phyloP scores from a whole-genome alignment of 768 basidiomycete species.

The Tricholoma terreum region DNA sequence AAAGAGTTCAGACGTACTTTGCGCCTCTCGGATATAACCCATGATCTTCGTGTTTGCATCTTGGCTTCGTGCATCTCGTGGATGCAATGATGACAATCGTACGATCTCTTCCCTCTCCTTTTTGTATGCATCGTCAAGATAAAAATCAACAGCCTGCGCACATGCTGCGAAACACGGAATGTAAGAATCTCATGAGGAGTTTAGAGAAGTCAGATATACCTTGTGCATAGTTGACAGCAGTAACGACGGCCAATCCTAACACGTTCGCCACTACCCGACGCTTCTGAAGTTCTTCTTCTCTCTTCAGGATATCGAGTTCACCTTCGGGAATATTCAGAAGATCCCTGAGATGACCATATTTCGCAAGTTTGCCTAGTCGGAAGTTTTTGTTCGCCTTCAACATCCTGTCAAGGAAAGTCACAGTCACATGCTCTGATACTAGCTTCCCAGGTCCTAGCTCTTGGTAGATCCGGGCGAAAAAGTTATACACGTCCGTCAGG shows the following conservation, averaged over 20 bases:
- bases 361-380: constrained; percentile 1
- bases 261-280: constrained; percentile 15
- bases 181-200: background rate
- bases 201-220: constrained; percentile 9
- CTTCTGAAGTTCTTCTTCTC: constrained; percentile 12
- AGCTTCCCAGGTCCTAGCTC: constrained; percentile 7
- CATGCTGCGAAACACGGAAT: constrained; percentile 12
- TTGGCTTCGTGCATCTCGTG: constrained; percentile 6
- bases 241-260: constrained; percentile 16
- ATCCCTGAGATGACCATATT: constrained; percentile 5
- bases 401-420: constrained; percentile 17
- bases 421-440: constrained; percentile 6
- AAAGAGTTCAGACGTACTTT: constrained; percentile 12
- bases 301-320: background rate
- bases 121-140: constrained; percentile 17
- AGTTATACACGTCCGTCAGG: background rate
- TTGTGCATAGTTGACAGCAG: constrained; percentile 21
- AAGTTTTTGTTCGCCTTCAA: constrained; percentile 13
- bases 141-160: constrained; percentile 24
- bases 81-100: constrained; percentile 12
- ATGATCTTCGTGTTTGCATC: constrained; percentile 15
- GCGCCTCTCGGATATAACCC: constrained; percentile 25
- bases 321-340: background rate
- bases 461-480: background rate
- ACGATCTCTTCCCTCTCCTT: constrained; percentile 18